These are phyloP conservation scores for Neocucurbitaria cava DNA, from an alignment of 2,329 filamentous ascomycete species.

Conservation along the genomic window DNA sequence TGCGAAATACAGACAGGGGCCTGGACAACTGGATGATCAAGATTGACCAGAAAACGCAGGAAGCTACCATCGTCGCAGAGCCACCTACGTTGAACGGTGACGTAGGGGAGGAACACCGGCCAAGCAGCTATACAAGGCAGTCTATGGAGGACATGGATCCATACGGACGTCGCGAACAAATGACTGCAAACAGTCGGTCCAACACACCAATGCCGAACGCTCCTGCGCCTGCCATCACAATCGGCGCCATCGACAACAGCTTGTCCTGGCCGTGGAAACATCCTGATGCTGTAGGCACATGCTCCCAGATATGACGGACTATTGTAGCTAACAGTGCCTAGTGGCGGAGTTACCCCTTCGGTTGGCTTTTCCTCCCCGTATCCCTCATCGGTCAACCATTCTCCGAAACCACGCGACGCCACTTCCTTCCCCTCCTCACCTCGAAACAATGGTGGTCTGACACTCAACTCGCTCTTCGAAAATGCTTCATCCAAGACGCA, in stretches of 20 bases:
- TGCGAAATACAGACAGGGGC: conserved; percentile 97
- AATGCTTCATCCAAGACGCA: conserved; percentile 87
- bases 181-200: conserved; percentile 73
- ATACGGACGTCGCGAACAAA: conserved; percentile 81
- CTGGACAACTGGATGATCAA: conserved; percentile 99
- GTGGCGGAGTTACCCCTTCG: conserved; percentile 92
- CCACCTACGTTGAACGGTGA: conserved; percentile 70
- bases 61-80: conserved; percentile 86
- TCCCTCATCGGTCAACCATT: conserved; percentile 96
- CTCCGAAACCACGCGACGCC: conserved; percentile 88
- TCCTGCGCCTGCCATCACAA: conserved; percentile 67
- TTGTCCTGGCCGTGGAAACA: conserved; percentile 99
- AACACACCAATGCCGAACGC: conserved; percentile 61
- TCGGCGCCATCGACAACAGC: conserved; percentile 97
- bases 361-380: conserved; percentile 96
- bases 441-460: conserved; percentile 98
- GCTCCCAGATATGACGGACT: background rate
- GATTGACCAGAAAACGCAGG: conserved; percentile 83
- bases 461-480: conserved; percentile 84
- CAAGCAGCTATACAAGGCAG: conserved; percentile 64
- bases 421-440: conserved; percentile 94
- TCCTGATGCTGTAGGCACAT: conserved; percentile 75
- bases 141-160: conserved; percentile 66
- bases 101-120: conserved; percentile 38
- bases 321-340: conserved; percentile 36